phyloP scores from a whole-genome alignment of 2,329 filamentous ascomycete genomes.

The Exophiala sp. region DNA sequence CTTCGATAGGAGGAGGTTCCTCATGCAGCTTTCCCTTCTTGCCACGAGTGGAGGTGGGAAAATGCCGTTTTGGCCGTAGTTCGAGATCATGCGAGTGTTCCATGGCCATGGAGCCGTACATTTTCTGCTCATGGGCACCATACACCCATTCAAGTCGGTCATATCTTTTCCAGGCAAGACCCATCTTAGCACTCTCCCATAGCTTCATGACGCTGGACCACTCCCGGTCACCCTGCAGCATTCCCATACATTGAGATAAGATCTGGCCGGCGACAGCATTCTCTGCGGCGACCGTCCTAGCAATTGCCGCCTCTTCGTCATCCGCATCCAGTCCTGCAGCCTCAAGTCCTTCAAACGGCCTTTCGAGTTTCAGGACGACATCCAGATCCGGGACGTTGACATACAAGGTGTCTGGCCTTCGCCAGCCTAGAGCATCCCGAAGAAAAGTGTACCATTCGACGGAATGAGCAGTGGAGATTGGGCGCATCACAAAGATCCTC shows the following conservation, averaged over 20 bases:
- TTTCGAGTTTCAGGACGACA: conserved; percentile 52
- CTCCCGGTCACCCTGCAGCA: conserved; percentile 52
- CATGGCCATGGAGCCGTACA: conserved; percentile 66
- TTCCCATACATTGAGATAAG: conserved; percentile 52
- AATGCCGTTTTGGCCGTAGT: conserved; percentile 59
- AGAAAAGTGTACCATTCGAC: conserved; percentile 66
- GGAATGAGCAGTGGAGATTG: conserved; percentile 55
- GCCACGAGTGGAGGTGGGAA: conserved; percentile 47
- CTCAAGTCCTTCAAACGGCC: conserved; percentile 54
- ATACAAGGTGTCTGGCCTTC: conserved; percentile 51
- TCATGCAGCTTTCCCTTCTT: conserved; percentile 38
- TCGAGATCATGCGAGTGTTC: conserved; percentile 60
- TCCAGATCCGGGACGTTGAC: conserved; percentile 59
- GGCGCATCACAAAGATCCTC: conserved; percentile 57
- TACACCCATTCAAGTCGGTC: conserved; percentile 64
- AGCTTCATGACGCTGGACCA: conserved; percentile 54
- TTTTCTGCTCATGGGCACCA: conserved; percentile 59
- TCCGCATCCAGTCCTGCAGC: conserved; percentile 32
- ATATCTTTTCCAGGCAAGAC: conserved; percentile 63
- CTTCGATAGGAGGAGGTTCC: conserved; percentile 59
- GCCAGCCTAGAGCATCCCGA: conserved; percentile 54
- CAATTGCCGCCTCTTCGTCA: conserved; percentile 40
- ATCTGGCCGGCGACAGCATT: conserved; percentile 52
- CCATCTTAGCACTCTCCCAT: conserved; percentile 58
- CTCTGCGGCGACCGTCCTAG: conserved; percentile 42